Conservation (phyloP, 2,329 filamentous ascomycete species). For the Didymella glomerata region DNA sequence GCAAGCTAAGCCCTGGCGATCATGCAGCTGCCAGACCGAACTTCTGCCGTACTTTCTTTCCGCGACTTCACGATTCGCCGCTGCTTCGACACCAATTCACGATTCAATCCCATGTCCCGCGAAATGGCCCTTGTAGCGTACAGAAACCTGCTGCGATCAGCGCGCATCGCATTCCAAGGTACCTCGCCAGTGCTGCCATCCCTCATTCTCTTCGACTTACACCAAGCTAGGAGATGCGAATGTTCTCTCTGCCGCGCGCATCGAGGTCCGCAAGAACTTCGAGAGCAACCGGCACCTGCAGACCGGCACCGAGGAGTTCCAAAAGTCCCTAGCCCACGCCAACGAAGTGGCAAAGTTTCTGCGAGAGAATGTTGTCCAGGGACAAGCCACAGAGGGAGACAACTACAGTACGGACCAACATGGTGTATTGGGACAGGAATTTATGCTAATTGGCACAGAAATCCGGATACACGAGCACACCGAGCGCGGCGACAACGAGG, state of each 20-base stretch:
- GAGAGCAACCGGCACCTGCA: slow-evolving; percentile 69
- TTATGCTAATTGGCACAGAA: slow-evolving; percentile 61
- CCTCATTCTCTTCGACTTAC: neutral
- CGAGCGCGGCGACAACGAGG: slow-evolving; percentile 92
- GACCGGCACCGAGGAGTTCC: slow-evolving; percentile 65
- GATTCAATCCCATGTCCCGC: slow-evolving; percentile 32
- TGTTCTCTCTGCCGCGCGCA: slow-evolving; percentile 74
- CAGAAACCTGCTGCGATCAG: slow-evolving; percentile 80
- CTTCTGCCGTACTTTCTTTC: slow-evolving; percentile 18
- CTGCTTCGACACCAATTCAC: slow-evolving; percentile 9
- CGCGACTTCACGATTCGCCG: slow-evolving; percentile 12
- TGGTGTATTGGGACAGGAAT: neutral
- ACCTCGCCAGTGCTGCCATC: slow-evolving; percentile 17
- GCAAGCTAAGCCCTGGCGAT: neutral
- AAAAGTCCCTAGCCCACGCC: slow-evolving; percentile 76
- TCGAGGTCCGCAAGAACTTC: slow-evolving; percentile 78
- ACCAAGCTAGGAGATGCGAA: slow-evolving; percentile 69
- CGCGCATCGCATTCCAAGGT: slow-evolving; percentile 86
- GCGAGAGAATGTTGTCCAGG: slow-evolving; percentile 87
- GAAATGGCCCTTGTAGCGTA: slow-evolving; percentile 78
- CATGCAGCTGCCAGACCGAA: neutral
- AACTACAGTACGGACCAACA: slow-evolving; percentile 65
- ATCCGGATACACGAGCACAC: slow-evolving; percentile 89
- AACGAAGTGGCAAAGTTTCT: slow-evolving; percentile 83
- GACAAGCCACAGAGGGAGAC: slow-evolving; percentile 62